Evolutionary conservation across 108 stramenopile species (phyloP), one percentile per base, ranked within the genome.

Genomic region (Schizochytrium sp.): DNA sequence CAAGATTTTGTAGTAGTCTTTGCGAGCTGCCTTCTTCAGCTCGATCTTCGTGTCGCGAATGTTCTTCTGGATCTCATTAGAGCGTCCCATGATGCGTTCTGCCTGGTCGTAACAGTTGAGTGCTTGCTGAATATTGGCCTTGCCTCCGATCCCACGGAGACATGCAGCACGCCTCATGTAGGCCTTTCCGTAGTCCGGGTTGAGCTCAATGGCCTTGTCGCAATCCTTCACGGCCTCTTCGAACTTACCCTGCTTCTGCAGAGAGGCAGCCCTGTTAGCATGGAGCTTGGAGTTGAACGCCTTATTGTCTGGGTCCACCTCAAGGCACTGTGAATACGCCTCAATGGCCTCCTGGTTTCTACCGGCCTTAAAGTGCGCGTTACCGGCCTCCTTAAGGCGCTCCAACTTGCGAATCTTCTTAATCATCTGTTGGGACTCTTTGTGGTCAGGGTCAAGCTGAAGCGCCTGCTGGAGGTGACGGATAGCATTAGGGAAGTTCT

Each of bases 1-100:
- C 8, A 98, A 90, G 45, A 94, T 90, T 50, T 96, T 95, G 91
- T 98, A 98, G 72, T 89, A 91, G 89, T 93, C 93, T 72, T 92
- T 90, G 4, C 72, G 56, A 46, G 46, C 15, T 59, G 89, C 89
- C 47, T 47, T 46, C 87, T 89, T 89, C 40, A 89, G 88, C 61
- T 42, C 46, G 83, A 42, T 5, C 83, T 88, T 76, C 56, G 42
- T 12, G 5, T 88, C n/a, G 38, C 53, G 87, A 28, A 87, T 87
- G 87, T 56, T 58, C n/a, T 56, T 40, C 38, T 87, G 87, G 19
- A 83, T 47, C 76, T 83, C 76, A 13, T 40, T 47, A 38, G 76
- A 83, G 0, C 53, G 47, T 13, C 87, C 55, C 38, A 87, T n/a
- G 10, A 87, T 56, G 4, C 38, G 41, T 28, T 56, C 56, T 15